phyloP scores from a whole-genome alignment of 257 asterid species.

The Jacaranda mimosifolia region DNA sequence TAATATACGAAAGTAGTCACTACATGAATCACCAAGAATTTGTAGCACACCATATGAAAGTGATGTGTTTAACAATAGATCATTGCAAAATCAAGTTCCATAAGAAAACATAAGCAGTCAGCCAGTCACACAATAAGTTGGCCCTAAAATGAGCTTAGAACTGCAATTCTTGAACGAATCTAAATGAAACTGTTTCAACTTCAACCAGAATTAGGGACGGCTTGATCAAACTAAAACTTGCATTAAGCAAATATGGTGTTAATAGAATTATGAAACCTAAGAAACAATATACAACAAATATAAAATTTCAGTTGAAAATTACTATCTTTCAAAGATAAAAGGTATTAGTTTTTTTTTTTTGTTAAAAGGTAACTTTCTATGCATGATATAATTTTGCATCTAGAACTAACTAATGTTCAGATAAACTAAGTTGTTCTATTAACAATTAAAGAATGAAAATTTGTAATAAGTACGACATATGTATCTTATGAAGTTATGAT shows the following conservation, averaged over 20 bases:
- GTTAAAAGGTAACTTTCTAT: not conserved
- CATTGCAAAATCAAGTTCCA: not conserved
- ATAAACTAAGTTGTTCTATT: not conserved
- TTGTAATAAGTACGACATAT: not conserved
- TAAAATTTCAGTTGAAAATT: not conserved
- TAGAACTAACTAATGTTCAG: not conserved
- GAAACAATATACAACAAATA: not conserved
- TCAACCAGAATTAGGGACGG: slow-evolving; percentile 16
- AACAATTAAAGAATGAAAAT: not conserved
- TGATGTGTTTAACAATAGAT: not conserved
- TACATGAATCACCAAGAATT: slow-evolving; percentile 6
- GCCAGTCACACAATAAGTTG: not conserved
- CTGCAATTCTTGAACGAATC: slow-evolving; percentile 22
- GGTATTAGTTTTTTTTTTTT: slow-evolving; percentile 2
- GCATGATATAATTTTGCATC: not conserved
- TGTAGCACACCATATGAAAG: not conserved
- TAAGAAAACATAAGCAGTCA: not conserved
- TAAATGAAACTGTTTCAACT: not conserved
- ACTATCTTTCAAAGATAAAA: not conserved
- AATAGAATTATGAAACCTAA: not conserved
- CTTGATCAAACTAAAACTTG: not conserved
- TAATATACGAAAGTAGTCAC: not conserved
- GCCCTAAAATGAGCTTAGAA: slow-evolving; percentile 21
- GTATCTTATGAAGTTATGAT: not conserved
- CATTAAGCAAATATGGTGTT: not conserved